Percentiles rank a stretch among this genome's conserved stretches.
Evolutionary conservation across 2,329 filamentous ascomycete species (phyloP).

Genomic region (Colletotrichum gloeosporioides): DNA sequence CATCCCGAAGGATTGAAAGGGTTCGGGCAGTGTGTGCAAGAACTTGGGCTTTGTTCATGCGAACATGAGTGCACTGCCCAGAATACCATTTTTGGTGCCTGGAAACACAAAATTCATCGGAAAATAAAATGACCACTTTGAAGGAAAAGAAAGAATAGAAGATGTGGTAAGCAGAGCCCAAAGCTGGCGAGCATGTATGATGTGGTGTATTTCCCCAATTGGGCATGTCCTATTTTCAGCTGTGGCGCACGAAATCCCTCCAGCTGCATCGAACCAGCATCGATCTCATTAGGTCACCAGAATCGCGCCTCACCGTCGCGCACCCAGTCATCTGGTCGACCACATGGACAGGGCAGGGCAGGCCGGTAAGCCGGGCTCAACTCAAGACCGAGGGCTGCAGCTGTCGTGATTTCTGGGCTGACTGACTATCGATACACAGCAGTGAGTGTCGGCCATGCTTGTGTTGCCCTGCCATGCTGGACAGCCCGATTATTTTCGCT

Average conservation of each 20-base stretch:
- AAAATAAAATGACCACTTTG: background rate
- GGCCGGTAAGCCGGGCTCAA: background rate
- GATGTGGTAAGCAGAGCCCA: background rate
- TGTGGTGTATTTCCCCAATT: background rate
- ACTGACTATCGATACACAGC: background rate
- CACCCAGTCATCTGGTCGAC: background rate
- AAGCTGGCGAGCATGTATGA: background rate
- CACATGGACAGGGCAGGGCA: background rate
- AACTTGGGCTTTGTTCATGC: background rate
- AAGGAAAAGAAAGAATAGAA: background rate
- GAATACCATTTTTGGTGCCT: background rate
- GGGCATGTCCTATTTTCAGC: background rate
- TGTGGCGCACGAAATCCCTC: background rate
- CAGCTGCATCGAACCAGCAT: background rate
- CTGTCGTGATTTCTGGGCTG: background rate
- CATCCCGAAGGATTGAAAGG: background rate
- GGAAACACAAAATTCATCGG: background rate
- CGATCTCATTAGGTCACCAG: background rate
- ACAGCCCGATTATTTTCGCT: rapidly evolving
- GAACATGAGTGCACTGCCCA: background rate
- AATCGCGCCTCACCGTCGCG: background rate
- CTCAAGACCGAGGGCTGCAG: background rate
- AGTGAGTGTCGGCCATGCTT: background rate
- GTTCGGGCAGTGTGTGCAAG: background rate
- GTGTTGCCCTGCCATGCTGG: background rate